phyloP scores from a whole-genome alignment of 2,329 filamentous ascomycete genomes.

The Exophiala viscosa region DNA sequence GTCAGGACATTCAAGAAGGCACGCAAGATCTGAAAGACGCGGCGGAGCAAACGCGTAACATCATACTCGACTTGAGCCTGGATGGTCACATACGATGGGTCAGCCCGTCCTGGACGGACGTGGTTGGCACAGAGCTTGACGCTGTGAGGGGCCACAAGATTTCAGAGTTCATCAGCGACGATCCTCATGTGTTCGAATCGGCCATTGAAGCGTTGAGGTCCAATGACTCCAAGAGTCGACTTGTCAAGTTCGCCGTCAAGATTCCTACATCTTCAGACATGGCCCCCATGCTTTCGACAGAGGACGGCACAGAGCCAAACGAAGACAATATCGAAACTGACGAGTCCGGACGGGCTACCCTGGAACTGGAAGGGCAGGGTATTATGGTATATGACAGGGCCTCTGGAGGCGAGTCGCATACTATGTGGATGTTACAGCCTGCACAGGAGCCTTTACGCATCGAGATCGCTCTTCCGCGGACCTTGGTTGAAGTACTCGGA shows the following conservation, averaged over 20 bases:
- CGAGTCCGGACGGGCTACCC: constrained; percentile 35
- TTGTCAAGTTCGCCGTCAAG: constrained; percentile 73
- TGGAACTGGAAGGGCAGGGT: constrained; percentile 90
- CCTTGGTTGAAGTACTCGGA: constrained; percentile 89
- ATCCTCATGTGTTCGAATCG: constrained; percentile 75
- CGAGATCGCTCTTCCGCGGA: constrained; percentile 84
- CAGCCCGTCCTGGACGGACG: constrained; percentile 90
- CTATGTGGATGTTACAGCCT: constrained; percentile 99
- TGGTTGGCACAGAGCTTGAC: constrained; percentile 75
- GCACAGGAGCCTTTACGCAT: constrained; percentile 85
- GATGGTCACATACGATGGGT: constrained; percentile 92
- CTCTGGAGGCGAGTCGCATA: constrained; percentile 74
- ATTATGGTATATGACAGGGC: constrained; percentile 96
- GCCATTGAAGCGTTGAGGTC: constrained; percentile 84
- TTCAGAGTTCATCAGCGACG: constrained; percentile 73
- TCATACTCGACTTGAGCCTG: constrained; percentile 89
- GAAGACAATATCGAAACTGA: constrained; percentile 33
- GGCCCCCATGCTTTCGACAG: constrained; percentile 36
- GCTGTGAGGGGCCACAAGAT: constrained; percentile 73
- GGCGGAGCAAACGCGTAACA: constrained; percentile 92
- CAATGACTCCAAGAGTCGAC: constrained; percentile 88
- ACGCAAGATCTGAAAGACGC: constrained; percentile 91
- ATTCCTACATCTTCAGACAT: constrained; percentile 68
- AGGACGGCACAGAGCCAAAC: constrained; percentile 31
- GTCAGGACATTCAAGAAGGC: constrained; percentile 87